Evolutionary conservation across 2,329 filamentous ascomycete genomes (phyloP).

Genomic region (Diaporthe batatas): DNA sequence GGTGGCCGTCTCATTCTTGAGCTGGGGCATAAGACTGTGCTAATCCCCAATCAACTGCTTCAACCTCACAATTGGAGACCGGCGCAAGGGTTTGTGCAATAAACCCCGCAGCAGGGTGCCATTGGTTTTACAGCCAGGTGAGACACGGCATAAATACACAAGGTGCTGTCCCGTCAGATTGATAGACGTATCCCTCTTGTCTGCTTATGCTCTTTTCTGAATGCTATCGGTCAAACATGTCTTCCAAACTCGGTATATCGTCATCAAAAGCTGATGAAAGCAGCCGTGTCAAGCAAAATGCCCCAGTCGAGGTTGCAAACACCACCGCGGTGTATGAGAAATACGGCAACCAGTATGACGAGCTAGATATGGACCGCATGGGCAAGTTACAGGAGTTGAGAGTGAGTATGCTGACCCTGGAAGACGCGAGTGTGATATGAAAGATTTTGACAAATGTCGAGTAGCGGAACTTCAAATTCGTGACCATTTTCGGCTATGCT

Average conservation of each 20-base stretch:
- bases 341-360: conserved; percentile 5
- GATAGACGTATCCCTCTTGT: neutral
- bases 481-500: conserved; percentile 11
- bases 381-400: conserved; percentile 3
- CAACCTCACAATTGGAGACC: conserved; percentile 4
- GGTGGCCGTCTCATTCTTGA: neutral
- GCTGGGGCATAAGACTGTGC: neutral
- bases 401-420: neutral
- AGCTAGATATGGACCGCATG: conserved; percentile 18
- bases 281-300: neutral
- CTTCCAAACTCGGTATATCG: neutral
- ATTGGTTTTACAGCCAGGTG: conserved; percentile 9
- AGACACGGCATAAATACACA: conserved; percentile 2
- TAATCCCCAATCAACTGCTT: neutral
- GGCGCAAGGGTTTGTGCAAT: neutral
- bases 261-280: conserved; percentile 3
- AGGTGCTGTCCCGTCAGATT: neutral
- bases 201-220: neutral
- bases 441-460: neutral
- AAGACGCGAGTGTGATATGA: neutral
- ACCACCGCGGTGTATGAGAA: conserved; percentile 11
- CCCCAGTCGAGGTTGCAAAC: neutral
- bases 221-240: neutral
- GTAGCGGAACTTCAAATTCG: conserved; percentile 2
- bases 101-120: conserved; percentile 22